These are phyloP conservation scores for Glonium stellatum DNA, from an alignment of 495 filamentous ascomycete species.

Conservation along the genomic window DNA sequence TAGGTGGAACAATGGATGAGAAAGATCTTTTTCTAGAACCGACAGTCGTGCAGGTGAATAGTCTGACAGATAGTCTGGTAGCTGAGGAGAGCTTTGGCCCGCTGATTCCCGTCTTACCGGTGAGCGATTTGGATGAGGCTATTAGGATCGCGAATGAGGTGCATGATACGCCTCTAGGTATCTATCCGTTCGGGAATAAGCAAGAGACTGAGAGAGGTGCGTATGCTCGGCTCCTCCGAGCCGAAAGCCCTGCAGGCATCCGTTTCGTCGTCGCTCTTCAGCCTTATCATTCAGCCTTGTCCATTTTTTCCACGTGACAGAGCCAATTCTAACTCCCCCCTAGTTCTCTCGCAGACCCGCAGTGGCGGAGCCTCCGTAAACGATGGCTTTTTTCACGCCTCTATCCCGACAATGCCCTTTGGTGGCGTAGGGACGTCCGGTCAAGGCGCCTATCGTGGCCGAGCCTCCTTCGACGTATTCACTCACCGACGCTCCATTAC, in stretches of 20 bases:
- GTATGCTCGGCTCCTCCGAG: constrained; percentile 10
- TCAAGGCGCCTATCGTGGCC: constrained; percentile 75
- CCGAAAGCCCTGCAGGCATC: too few relatives aligned
- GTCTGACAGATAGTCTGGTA: constrained; percentile 68
- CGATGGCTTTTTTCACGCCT: constrained; percentile 65
- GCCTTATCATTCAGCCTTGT: too few relatives aligned
- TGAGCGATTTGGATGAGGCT: constrained; percentile 71
- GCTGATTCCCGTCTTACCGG: constrained; percentile 69
- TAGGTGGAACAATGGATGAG: constrained; percentile 78
- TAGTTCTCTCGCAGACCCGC: constrained; percentile 35
- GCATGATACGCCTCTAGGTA: constrained; percentile 68
- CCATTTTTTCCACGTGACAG: not conserved
- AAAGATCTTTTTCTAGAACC: constrained; percentile 74
- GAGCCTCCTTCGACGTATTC: constrained; percentile 78
- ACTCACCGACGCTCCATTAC: constrained; percentile 67
- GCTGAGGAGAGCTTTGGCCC: constrained; percentile 84
- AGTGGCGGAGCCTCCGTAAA: constrained; percentile 37
- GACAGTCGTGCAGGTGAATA: constrained; percentile 71
- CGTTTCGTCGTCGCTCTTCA: too few relatives aligned
- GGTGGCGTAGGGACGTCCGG: constrained; percentile 88
- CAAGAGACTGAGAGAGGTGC: constrained; percentile 60
- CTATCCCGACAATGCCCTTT: constrained; percentile 70
- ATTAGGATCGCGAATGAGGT: constrained; percentile 68
- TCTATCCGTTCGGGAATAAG: constrained; percentile 80
- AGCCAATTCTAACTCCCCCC: not conserved